Conservation (phyloP, 495 filamentous ascomycete genomes). For the Paragyromitra xinjiangensis region DNA sequence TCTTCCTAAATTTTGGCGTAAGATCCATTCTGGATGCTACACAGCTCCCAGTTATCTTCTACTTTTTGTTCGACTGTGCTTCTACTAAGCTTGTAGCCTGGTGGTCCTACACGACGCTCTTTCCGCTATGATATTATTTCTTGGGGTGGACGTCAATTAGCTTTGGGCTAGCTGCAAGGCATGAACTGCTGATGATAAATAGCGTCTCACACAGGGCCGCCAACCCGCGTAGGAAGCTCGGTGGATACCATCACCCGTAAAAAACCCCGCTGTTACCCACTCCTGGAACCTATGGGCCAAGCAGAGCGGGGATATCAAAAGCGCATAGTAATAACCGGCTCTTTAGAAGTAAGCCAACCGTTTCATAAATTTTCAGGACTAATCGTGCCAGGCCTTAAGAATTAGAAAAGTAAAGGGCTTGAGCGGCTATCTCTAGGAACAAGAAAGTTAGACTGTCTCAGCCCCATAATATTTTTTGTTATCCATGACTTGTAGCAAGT, state of each 20-base stretch:
- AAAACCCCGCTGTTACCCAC: neutral
- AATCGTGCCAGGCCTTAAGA: no score
- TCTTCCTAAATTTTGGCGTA: no score
- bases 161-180: neutral
- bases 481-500: no score
- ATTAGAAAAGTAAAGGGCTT: no score
- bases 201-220: neutral
- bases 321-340: neutral
- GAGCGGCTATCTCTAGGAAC: no score
- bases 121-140: neutral
- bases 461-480: no score
- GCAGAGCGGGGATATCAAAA: neutral
- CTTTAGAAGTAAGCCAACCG: neutral
- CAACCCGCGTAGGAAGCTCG: neutral
- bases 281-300: neutral
- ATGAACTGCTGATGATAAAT: neutral
- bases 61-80: neutral
- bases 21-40: no score
- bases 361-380: no score
- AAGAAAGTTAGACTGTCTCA: no score
- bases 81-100: neutral
- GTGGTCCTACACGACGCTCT: neutral
- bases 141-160: neutral
- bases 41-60: no score
- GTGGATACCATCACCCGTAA: neutral